Evolutionary conservation across 345 rosid genomes (phyloP), one percentile per base, ranked within the genome.

Genomic region (Citrus unshiu): DNA sequence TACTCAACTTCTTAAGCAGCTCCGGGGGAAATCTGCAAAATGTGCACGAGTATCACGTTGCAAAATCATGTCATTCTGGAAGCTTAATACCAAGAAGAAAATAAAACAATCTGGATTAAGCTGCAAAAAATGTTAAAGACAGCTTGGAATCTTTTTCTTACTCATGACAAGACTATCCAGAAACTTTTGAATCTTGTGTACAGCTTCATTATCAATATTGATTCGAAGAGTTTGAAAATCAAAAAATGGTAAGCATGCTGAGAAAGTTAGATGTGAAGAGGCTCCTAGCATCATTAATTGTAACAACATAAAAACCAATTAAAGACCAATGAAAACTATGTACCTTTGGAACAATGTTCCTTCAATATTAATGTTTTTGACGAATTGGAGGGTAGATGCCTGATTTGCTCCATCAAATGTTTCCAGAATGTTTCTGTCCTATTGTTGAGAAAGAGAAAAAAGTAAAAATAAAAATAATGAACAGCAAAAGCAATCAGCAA

Each of bases 301-400:
- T 35, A 68, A 66, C 49, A 25, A 43, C 37, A 68, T 46, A 12
- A 40, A 35, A 77, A 64, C 54, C 58, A 54, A 63, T 74, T 34
- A 25, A 14, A 34, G n/a, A 25, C 35, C 7, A n/a, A 51, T 13
- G 57, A 46, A 77, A 49, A 9, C 24, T 2, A 10, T 35, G 66
- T 85, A 95, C 99, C 98, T 93, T 72, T 92, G 96, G 82, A 92
- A 93, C 24, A 95, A 87, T 27, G 96, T 93, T 86, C 95, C 98
- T 75, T 92, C 77, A 70, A 82, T 85, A 70, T 81, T 57, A 58
- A 79, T 77, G 81, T 88, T 89, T 70, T 87, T 58, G 81, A 86
- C 60, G 46, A 95, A 93, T 71, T 93, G 89, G 51, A 95, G 96
- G 76, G 95, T 92, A 51, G 99, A 90, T 83, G 99, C 97, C 78